Conservation (phyloP, 306 rosid genomes). For the Fagus crenata region DNA sequence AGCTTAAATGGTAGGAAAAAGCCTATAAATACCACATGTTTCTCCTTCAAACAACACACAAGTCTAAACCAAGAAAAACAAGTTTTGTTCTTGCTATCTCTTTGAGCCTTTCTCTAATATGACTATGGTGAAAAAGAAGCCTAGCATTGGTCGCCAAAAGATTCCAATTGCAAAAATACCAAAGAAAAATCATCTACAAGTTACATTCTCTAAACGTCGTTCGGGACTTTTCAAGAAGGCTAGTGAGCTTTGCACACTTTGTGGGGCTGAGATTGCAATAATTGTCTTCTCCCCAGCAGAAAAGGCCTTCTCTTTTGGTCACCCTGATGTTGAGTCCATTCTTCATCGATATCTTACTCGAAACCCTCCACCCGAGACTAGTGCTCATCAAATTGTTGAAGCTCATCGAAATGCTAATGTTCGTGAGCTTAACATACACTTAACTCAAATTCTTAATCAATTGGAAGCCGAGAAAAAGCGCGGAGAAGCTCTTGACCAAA, state of each 20-base stretch:
- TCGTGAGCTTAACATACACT: slow-evolving; percentile 47
- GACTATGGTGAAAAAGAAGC: slow-evolving; percentile 46
- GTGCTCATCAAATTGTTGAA: slow-evolving; percentile 32
- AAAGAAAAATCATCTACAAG: slow-evolving; percentile 56
- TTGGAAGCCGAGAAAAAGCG: slow-evolving; percentile 55
- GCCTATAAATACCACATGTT: background rate
- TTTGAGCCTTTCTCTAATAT: background rate
- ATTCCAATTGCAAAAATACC: slow-evolving; percentile 59
- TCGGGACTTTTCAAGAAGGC: slow-evolving; percentile 73
- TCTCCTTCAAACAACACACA: background rate
- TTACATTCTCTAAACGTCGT: slow-evolving; percentile 68
- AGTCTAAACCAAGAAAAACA: background rate
- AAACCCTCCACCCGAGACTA: slow-evolving; percentile 21
- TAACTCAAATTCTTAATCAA: slow-evolving; percentile 40
- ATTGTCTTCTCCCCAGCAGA: slow-evolving; percentile 65
- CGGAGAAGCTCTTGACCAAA: slow-evolving; percentile 48
- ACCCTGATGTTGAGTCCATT: slow-evolving; percentile 55
- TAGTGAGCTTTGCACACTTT: slow-evolving; percentile 69
- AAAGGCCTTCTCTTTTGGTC: slow-evolving; percentile 68
- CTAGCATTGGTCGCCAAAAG: slow-evolving; percentile 55
- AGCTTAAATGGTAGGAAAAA: background rate
- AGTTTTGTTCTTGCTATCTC: background rate
- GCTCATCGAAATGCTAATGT: slow-evolving; percentile 38
- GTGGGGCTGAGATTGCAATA: slow-evolving; percentile 60
- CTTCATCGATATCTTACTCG: slow-evolving; percentile 39